Conservation (phyloP, 805 yeast genomes). For the Citeromyces matritensis region DNA sequence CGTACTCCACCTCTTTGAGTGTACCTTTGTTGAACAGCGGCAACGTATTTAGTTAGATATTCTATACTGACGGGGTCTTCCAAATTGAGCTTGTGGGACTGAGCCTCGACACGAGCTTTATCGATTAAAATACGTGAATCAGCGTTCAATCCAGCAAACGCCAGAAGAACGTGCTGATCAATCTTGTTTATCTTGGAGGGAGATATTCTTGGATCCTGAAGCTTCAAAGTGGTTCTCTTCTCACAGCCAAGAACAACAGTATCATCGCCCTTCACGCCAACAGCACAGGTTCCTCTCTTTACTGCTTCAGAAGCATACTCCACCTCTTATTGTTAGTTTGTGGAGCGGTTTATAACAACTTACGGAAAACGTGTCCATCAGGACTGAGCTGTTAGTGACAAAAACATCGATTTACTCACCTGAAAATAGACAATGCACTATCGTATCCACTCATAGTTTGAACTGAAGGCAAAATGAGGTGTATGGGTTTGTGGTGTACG, state of each 20-base stretch:
- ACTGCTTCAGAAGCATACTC: conserved; percentile 97
- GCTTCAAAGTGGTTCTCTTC: conserved; percentile 84
- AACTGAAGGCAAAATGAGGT: background rate
- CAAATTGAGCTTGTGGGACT: conserved; percentile 81
- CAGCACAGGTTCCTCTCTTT: conserved; percentile 96
- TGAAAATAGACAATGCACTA: conserved; percentile 93
- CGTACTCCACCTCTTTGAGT: conserved; percentile 98
- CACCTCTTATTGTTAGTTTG: conserved; percentile 36
- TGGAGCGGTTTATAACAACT: conserved; percentile 12
- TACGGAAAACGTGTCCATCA: conserved; percentile 96
- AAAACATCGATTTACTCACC: conserved; percentile 33
- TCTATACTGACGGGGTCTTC: conserved; percentile 91
- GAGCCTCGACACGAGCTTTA: conserved; percentile 93
- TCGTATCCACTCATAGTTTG: conserved; percentile 91
- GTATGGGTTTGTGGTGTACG: too few species aligned
- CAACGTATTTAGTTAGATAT: conserved; percentile 84
- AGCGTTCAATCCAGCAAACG: conserved; percentile 97
- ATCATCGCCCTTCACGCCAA: conserved; percentile 84
- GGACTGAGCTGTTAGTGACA: conserved; percentile 37
- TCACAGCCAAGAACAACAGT: conserved; percentile 94
- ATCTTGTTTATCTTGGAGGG: conserved; percentile 88
- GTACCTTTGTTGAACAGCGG: conserved; percentile 95
- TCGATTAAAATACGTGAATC: conserved; percentile 92
- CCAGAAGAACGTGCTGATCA: conserved; percentile 81
- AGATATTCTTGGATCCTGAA: conserved; percentile 93